These are phyloP conservation scores for Moringa oleifera DNA, from an alignment of 345 rosid genomes.

Conservation along the genomic window DNA sequence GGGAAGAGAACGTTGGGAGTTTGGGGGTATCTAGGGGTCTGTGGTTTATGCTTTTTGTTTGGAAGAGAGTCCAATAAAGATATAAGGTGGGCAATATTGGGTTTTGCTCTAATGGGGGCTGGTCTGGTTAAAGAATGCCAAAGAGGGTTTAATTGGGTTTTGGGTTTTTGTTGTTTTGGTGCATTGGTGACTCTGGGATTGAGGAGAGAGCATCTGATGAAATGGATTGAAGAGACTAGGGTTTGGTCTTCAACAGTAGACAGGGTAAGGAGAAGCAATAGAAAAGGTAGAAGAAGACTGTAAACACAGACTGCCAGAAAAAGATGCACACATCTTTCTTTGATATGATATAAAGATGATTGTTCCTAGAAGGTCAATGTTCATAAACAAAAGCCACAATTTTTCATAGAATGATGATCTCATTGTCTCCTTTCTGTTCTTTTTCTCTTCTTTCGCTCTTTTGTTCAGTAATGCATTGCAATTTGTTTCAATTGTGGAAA, in stretches of 20 bases:
- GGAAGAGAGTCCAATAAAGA: constrained; percentile 27
- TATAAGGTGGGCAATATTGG: constrained; percentile 20
- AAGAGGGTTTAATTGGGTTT: constrained; percentile 26
- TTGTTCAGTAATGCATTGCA: neutral
- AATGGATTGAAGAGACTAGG: constrained; percentile 21
- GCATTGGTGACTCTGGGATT: constrained; percentile 24
- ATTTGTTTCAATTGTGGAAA: neutral
- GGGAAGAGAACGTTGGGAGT: constrained; percentile 17
- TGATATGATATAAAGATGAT: neutral
- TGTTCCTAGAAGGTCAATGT: too few relatives aligned
- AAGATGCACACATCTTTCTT: neutral
- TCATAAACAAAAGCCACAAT: too few relatives aligned
- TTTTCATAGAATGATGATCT: neutral
- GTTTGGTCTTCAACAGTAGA: constrained; percentile 21
- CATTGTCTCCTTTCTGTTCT: neutral
- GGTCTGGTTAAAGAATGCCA: constrained; percentile 13
- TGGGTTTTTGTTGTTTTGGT: constrained; percentile 32
- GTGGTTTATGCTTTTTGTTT: constrained; percentile 21
- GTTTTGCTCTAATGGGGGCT: constrained; percentile 20
- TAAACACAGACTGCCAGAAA: neutral
- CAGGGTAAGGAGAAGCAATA: constrained; percentile 22
- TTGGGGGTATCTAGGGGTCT: constrained; percentile 16
- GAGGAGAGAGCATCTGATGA: constrained; percentile 22
- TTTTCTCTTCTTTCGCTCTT: neutral
- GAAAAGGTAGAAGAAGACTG: constrained; percentile 21